These are phyloP conservation scores for Ophiostoma sp. DNA, from an alignment of 2,329 filamentous ascomycete genomes.

Conservation along the genomic window DNA sequence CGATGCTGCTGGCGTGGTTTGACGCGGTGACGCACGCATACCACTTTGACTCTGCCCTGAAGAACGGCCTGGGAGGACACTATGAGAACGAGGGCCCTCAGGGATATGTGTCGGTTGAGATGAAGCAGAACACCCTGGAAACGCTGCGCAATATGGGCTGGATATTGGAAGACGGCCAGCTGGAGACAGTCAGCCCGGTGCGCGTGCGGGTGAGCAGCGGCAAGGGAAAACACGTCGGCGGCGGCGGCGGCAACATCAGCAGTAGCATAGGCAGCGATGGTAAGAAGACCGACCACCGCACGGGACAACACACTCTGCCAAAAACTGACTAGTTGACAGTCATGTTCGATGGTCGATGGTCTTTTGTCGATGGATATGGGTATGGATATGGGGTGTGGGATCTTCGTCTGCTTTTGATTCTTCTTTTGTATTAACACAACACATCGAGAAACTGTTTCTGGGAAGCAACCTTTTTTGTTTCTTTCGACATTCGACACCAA, in stretches of 20 bases:
- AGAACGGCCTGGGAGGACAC: conserved; percentile 36
- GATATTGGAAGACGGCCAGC: conserved; percentile 58
- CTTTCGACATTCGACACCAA: neutral
- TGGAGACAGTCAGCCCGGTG: conserved; percentile 59
- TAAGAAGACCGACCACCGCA: conserved; percentile 2
- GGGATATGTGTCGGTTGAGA: conserved; percentile 42
- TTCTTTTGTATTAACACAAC: neutral
- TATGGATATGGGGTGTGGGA: neutral
- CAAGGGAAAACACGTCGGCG: neutral
- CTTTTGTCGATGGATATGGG: neutral
- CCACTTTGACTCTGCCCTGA: conserved; percentile 36
- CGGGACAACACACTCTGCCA: conserved; percentile 1
- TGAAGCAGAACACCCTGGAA: conserved; percentile 35
- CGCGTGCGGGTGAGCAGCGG: conserved; percentile 36
- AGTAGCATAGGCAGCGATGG: neutral
- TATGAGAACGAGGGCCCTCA: conserved; percentile 37
- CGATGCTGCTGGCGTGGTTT: conserved; percentile 36
- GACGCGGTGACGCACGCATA: conserved; percentile 41
- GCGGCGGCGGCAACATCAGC: neutral
- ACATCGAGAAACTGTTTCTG: neutral
- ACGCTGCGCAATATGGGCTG: conserved; percentile 51
- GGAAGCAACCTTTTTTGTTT: neutral
- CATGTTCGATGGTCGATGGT: neutral
- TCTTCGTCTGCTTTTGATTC: neutral
- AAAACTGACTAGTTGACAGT: neutral